A percentile compares a stretch with the other conserved stretches of the same genome.
These are phyloP conservation scores for Cyclospora cayetanensis DNA, from an alignment of 169 alveolate genomes.

Conservation along the genomic window DNA sequence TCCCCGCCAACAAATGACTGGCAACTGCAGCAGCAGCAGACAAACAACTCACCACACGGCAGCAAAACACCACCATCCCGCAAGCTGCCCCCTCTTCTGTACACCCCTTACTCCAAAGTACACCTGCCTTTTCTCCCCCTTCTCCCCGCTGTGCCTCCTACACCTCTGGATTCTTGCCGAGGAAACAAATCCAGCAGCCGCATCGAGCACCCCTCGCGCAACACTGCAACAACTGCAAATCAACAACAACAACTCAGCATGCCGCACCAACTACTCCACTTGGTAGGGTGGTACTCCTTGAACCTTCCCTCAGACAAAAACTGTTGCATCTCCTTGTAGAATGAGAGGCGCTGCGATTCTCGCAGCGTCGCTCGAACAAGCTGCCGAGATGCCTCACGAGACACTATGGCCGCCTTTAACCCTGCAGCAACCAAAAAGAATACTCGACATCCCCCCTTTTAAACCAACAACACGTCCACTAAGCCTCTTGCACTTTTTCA, in stretches of 20 bases:
- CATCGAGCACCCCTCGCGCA: no score
- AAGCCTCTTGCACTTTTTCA: no score
- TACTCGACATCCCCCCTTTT: no score
- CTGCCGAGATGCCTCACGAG: neutral
- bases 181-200: no score
- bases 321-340: neutral
- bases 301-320: neutral
- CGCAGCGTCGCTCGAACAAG: neutral
- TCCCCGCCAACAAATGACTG: neutral
- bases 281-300: slow-evolving; percentile 29
- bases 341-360: neutral
- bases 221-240: no score
- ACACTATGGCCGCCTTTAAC: neutral
- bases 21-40: neutral
- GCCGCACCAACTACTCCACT: slow-evolving; percentile 44
- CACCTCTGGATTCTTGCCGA: no score
- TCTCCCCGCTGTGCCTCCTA: no score
- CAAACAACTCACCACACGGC: neutral
- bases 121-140: no score
- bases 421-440: slow-evolving; percentile 5
- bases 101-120: no score
- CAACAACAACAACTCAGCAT: neutral
- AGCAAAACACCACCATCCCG: neutral
- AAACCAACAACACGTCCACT: no score
- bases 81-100: no score